Percentiles rank a stretch among this genome's conserved stretches.
phyloP scores from a whole-genome alignment of 495 filamentous ascomycete genomes.

The Corynascus novoguineensis region DNA sequence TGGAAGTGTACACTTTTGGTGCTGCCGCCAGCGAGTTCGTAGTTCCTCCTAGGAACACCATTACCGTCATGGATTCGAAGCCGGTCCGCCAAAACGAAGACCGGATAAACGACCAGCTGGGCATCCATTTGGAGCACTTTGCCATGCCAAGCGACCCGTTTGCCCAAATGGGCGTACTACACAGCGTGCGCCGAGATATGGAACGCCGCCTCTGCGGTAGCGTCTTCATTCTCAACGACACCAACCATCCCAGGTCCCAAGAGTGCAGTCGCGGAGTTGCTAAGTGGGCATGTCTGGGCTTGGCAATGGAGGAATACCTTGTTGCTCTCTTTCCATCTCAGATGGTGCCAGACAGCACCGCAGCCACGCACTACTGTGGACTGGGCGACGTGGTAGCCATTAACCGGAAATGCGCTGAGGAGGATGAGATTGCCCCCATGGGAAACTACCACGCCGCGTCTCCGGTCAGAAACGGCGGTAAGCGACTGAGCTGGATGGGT shows the following conservation, averaged over 20 bases:
- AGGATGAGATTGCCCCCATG: slow-evolving; percentile 37
- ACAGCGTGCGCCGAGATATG: slow-evolving; percentile 31
- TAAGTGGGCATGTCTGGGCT: slow-evolving; percentile 8
- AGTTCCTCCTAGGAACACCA: slow-evolving; percentile 28
- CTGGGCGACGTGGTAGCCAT: slow-evolving; percentile 28
- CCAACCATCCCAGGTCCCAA: neutral
- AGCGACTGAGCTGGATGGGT: slow-evolving; percentile 36
- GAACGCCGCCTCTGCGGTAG: slow-evolving; percentile 33
- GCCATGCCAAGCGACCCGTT: slow-evolving; percentile 34
- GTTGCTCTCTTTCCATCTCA: slow-evolving; percentile 27
- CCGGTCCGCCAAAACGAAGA: slow-evolving; percentile 8
- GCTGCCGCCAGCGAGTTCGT: slow-evolving; percentile 36
- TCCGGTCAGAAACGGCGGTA: slow-evolving; percentile 21
- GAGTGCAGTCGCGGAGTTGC: neutral
- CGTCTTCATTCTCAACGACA: slow-evolving; percentile 31
- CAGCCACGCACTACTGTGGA: neutral
- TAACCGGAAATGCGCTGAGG: slow-evolving; percentile 35
- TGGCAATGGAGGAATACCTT: slow-evolving; percentile 29
- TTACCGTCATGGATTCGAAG: slow-evolving; percentile 12
- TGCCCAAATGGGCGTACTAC: slow-evolving; percentile 33
- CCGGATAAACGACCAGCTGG: slow-evolving; percentile 5
- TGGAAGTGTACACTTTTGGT: slow-evolving; percentile 43
- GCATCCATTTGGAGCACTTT: slow-evolving; percentile 36
- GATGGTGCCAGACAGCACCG: slow-evolving; percentile 3
- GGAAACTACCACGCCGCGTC: slow-evolving; percentile 25